phyloP scores from a whole-genome alignment of 768 basidiomycete species.

The Candolleomyces efflorescens region DNA sequence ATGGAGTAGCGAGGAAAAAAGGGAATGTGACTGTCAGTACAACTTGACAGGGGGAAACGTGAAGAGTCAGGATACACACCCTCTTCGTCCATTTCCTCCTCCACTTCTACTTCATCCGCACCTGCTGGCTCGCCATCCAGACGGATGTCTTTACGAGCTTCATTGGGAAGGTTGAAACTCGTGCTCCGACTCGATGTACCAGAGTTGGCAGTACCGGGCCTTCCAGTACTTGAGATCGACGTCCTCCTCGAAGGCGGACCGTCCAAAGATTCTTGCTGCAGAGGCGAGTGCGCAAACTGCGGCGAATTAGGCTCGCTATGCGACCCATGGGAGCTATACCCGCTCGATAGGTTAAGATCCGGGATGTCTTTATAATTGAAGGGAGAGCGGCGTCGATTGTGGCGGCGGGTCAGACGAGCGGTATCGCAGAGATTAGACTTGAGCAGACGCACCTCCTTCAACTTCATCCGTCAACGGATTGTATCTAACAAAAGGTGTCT shows the following conservation, averaged over 20 bases:
- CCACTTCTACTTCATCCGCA: constrained; percentile 67
- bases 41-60: not conserved
- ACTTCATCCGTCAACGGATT: constrained; percentile 81
- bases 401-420: not conserved
- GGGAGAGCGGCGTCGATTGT: not conserved
- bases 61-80: constrained; percentile 40
- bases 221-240: constrained; percentile 61
- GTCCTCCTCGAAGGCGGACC: constrained; percentile 71
- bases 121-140: constrained; percentile 47
- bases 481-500: constrained; percentile 94
- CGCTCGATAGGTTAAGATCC: constrained; percentile 56
- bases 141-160: constrained; percentile 57
- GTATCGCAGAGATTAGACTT: not conserved
- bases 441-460: constrained; percentile 63
- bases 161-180: constrained; percentile 75
- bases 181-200: constrained; percentile 75
- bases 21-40: too few species aligned
- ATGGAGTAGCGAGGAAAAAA: not conserved
- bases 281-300: constrained; percentile 43
- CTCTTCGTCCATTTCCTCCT: constrained; percentile 88
- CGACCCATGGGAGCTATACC: constrained; percentile 28
- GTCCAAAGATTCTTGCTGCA: constrained; percentile 45
- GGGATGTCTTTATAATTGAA: constrained; percentile 67
- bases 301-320: constrained; percentile 23
- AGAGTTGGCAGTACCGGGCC: constrained; percentile 45